Conservation (phyloP, 495 filamentous ascomycete species). For the Elasticomyces elasticus region DNA sequence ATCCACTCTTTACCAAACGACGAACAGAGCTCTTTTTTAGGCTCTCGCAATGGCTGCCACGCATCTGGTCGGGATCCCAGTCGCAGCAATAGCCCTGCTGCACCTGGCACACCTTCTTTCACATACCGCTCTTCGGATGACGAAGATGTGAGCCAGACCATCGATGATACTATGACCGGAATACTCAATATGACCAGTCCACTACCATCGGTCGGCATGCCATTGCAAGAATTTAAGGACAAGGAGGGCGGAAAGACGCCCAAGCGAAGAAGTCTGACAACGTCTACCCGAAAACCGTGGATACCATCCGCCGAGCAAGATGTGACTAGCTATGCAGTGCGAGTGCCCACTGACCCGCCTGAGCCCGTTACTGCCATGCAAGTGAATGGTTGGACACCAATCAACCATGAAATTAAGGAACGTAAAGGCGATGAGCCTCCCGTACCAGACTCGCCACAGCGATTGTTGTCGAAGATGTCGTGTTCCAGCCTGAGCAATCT, state of each 20-base stretch:
- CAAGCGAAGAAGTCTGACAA: too few relatives aligned
- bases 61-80: not conserved
- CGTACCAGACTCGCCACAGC: not conserved
- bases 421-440: not conserved
- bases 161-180: not conserved
- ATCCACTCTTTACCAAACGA: not conserved
- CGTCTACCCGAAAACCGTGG: too few relatives aligned
- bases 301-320: not conserved
- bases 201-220: not conserved
- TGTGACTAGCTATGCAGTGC: not conserved
- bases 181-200: not conserved
- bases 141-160: not conserved
- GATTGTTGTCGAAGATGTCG: not conserved
- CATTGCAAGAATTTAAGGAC: not conserved
- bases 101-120: not conserved
- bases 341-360: not conserved
- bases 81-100: not conserved
- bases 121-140: not conserved
- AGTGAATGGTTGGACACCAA: not conserved
- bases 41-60: not conserved
- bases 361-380: not conserved
- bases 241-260: not conserved
- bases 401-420: not conserved
- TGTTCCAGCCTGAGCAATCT: not conserved
- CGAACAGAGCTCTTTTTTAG: constrained; percentile 9